phyloP scores from a whole-genome alignment of 768 basidiomycete species.

The Tulasnella sp. region DNA sequence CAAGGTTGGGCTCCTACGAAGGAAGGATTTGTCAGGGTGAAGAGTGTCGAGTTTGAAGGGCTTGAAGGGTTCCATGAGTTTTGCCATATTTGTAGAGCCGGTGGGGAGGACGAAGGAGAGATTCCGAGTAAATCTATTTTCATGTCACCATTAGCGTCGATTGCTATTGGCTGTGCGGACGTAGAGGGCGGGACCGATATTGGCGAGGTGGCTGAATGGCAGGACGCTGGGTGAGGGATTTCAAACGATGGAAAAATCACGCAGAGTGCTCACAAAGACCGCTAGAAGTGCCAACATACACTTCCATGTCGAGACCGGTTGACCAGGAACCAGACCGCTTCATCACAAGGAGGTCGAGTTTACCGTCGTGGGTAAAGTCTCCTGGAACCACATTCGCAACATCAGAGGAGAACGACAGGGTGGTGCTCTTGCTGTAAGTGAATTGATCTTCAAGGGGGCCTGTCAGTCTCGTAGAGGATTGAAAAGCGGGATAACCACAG shows the following conservation, averaged over 20 bases:
- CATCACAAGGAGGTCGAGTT: slow-evolving; percentile 84
- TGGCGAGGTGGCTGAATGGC: slow-evolving; percentile 22
- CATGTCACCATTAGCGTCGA: slow-evolving; percentile 83
- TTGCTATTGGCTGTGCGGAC: slow-evolving; percentile 65
- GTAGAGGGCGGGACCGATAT: slow-evolving; percentile 45
- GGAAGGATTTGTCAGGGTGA: slow-evolving; percentile 41
- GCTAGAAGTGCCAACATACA: slow-evolving; percentile 55
- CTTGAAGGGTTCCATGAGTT: not conserved
- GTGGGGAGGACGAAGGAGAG: slow-evolving; percentile 30
- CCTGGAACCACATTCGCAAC: slow-evolving; percentile 81
- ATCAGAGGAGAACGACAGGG: slow-evolving; percentile 35
- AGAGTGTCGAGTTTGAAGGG: slow-evolving; percentile 6
- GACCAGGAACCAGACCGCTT: not conserved
- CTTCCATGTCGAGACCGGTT: slow-evolving; percentile 41
- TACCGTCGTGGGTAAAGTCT: slow-evolving; percentile 88
- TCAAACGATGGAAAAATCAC: not conserved
- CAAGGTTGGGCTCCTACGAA: slow-evolving; percentile 52
- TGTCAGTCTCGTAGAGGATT: not conserved
- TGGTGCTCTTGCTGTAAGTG: slow-evolving; percentile 36
- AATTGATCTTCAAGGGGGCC: slow-evolving; percentile 41
- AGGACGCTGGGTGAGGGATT: not conserved
- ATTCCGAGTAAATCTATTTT: slow-evolving; percentile 76
- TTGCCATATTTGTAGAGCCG: slow-evolving; percentile 46
- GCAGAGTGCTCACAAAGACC: slow-evolving; percentile 46
- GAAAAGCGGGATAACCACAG: slow-evolving; percentile 19